Evolutionary conservation across 805 yeast species (phyloP).

Genomic region (Grigorovia jiainica): DNA sequence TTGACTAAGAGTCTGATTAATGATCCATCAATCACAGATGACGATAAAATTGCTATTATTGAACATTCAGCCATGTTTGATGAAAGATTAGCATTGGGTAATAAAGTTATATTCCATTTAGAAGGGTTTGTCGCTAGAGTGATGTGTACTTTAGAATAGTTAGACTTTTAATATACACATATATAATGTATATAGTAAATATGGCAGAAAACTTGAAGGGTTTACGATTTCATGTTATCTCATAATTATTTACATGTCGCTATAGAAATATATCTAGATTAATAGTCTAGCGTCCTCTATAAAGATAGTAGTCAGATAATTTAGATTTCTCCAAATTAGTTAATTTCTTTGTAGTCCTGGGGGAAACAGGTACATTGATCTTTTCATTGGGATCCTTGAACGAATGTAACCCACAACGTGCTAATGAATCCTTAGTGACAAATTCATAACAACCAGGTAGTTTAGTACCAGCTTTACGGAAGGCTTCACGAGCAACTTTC

Average conservation of each 20-base stretch:
- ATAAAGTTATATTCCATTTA: conserved; percentile 83
- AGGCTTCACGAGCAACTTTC: conserved; percentile 80
- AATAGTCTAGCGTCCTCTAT: conserved; percentile 45
- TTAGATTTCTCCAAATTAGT: conserved; percentile 43
- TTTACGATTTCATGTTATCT: not conserved
- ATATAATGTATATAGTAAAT: no score
- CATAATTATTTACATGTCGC: conserved; percentile 10
- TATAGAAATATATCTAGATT: no score
- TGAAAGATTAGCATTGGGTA: conserved; percentile 78
- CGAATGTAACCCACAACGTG: conserved; percentile 61
- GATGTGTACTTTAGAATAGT: conserved; percentile 63
- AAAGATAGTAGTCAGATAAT: conserved; percentile 45
- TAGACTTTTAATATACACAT: no score
- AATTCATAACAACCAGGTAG: conserved; percentile 90
- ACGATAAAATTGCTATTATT: conserved; percentile 39
- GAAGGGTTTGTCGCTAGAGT: conserved; percentile 89
- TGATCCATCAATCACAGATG: conserved; percentile 11
- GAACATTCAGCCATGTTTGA: conserved; percentile 61
- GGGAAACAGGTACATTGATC: conserved; percentile 26
- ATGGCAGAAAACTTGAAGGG: no score
- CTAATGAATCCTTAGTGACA: conserved; percentile 49
- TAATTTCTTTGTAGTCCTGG: conserved; percentile 58
- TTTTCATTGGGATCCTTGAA: conserved; percentile 38
- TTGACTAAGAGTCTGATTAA: conserved; percentile 40
- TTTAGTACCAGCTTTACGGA: conserved; percentile 82